phyloP scores from a whole-genome alignment of 2,329 filamentous ascomycete genomes.

The Colletotrichum sp. region DNA sequence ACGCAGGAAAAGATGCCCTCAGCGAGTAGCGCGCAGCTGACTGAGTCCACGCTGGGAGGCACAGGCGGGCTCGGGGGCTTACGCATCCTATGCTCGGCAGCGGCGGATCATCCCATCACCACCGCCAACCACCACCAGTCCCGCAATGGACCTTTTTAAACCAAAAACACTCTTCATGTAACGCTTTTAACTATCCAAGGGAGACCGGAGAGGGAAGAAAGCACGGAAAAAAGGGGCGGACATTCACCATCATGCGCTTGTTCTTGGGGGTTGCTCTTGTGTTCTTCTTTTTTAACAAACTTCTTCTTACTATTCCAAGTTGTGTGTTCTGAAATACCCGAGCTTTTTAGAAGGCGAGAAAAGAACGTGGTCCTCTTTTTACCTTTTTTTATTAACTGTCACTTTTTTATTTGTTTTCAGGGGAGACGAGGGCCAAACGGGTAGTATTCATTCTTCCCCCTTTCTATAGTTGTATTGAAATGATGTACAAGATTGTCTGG shows the following conservation, averaged over 20 bases:
- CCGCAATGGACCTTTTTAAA: neutral
- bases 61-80: neutral
- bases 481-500: conserved; percentile 15
- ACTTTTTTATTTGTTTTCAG: neutral
- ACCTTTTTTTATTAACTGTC: neutral
- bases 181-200: conserved; percentile 6
- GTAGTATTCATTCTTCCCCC: conserved; percentile 15
- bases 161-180: neutral
- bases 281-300: neutral
- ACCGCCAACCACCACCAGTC: neutral
- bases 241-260: neutral
- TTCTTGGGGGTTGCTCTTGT: neutral
- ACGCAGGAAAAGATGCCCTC: neutral
- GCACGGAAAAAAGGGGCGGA: neutral
- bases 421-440: neutral
- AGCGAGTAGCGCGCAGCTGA: neutral
- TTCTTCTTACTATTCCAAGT: conserved; percentile 6
- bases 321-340: conserved; percentile 23
- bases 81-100: neutral
- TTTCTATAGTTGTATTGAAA: conserved; percentile 19
- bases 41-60: neutral
- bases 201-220: neutral
- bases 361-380: conserved; percentile 15
- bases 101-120: neutral
- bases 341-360: conserved; percentile 18